Evolutionary conservation across 495 filamentous ascomycete species (phyloP).

Genomic region (Neurospora sp.): DNA sequence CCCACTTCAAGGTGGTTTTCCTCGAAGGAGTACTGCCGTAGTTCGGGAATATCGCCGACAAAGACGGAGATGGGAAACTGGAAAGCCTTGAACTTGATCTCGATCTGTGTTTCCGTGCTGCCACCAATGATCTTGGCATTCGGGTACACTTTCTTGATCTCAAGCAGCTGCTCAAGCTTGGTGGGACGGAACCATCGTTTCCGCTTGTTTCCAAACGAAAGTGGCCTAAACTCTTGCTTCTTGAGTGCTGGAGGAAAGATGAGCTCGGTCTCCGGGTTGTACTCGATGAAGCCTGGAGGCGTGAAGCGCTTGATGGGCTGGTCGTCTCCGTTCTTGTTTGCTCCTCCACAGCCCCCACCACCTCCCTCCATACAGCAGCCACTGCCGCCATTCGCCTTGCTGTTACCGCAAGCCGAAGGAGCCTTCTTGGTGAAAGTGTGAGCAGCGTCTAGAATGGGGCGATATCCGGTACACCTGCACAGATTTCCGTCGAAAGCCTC

Average conservation of each 20-base stretch:
- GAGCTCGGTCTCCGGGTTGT: slow-evolving; percentile 83
- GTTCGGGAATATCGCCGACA: slow-evolving; percentile 84
- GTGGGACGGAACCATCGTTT: slow-evolving; percentile 92
- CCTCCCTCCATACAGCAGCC: slow-evolving; percentile 60
- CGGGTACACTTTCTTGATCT: slow-evolving; percentile 80
- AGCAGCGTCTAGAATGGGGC: slow-evolving; percentile 89
- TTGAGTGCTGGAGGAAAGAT: slow-evolving; percentile 83
- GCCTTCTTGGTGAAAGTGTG: slow-evolving; percentile 49
- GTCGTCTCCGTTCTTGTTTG: slow-evolving; percentile 31
- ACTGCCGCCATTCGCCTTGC: slow-evolving; percentile 48
- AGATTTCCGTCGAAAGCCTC: slow-evolving; percentile 93
- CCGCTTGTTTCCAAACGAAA: slow-evolving; percentile 87
- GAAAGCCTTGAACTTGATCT: slow-evolving; percentile 95
- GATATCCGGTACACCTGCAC: slow-evolving; percentile 91
- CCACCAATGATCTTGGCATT: slow-evolving; percentile 91
- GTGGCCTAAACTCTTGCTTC: slow-evolving; percentile 70
- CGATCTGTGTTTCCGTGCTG: slow-evolving; percentile 94
- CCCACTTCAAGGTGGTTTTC: slow-evolving; percentile 79
- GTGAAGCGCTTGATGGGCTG: slow-evolving; percentile 60
- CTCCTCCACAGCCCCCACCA: slow-evolving; percentile 50
- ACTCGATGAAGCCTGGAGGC: slow-evolving; percentile 81
- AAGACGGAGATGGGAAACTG: slow-evolving; percentile 84
- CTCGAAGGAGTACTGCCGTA: slow-evolving; percentile 67
- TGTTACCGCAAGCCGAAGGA: slow-evolving; percentile 43
- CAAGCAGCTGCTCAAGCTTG: slow-evolving; percentile 74